These are phyloP conservation scores for Oryza officinalis DNA, from an alignment of 176 grass and related monocot species.

Conservation along the genomic window DNA sequence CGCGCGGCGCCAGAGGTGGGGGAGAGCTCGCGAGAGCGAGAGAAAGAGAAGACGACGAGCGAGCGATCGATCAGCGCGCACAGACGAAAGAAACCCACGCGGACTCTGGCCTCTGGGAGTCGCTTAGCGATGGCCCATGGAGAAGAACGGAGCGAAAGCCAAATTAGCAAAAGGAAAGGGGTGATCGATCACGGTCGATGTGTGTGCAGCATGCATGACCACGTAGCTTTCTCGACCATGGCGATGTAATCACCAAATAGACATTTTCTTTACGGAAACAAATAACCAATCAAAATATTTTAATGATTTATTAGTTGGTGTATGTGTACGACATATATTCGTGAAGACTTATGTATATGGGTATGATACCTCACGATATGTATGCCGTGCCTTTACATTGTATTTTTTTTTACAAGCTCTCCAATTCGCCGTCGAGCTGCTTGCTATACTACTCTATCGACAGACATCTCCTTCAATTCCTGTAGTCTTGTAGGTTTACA, in stretches of 20 bases:
- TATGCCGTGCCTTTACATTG: neutral
- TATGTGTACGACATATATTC: too few relatives aligned
- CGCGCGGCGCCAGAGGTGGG: conserved; percentile 17
- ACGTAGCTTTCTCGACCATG: too few relatives aligned
- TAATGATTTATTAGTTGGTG: too few relatives aligned
- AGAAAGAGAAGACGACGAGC: conserved; percentile 3
- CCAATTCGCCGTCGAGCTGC: neutral
- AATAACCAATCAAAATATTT: too few relatives aligned
- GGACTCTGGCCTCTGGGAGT: neutral
- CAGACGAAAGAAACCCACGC: neutral
- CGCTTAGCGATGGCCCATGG: neutral
- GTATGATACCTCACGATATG: too few relatives aligned
- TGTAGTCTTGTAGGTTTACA: conserved; percentile 6
- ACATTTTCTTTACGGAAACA: too few relatives aligned
- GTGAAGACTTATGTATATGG: too few relatives aligned
- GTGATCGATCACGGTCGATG: neutral
- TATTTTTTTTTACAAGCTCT: neutral
- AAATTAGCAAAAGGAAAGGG: conserved; percentile 14
- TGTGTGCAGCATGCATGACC: too few relatives aligned
- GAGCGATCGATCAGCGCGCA: conserved; percentile 15
- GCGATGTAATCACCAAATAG: too few relatives aligned
- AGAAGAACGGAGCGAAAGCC: conserved; percentile 16
- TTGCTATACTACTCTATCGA: neutral
- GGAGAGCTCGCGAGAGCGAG: neutral
- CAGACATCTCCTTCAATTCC: neutral